Evolutionary conservation across 345 rosid species (phyloP).

Genomic region (Syzygium oleosum): DNA sequence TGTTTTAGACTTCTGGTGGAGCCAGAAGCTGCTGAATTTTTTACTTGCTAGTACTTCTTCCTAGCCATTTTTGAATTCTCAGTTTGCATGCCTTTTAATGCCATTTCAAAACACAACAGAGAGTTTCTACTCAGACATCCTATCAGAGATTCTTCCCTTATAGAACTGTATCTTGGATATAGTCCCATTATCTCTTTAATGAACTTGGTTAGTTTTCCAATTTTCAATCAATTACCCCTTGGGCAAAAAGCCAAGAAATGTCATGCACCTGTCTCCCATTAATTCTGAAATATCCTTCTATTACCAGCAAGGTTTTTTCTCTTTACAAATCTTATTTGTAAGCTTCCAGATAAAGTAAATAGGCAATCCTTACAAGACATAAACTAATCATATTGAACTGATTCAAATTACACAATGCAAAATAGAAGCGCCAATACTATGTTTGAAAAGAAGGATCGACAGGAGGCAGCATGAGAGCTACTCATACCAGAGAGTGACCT

Average conservation of each 20-base stretch:
- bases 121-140: background rate
- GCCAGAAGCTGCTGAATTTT: background rate
- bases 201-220: background rate
- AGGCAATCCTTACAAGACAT: background rate
- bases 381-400: background rate
- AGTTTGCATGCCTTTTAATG: background rate
- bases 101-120: background rate
- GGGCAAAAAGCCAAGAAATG: background rate
- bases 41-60: background rate
- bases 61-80: background rate
- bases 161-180: background rate
- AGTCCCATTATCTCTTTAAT: background rate
- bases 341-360: background rate
- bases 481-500: conserved; percentile 85
- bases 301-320: background rate
- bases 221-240: background rate
- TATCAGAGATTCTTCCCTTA: background rate
- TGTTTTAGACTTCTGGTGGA: background rate
- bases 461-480: background rate
- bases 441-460: background rate
- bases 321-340: background rate
- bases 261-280: background rate
- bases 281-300: background rate
- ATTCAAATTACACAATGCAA: background rate
- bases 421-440: background rate